These are phyloP conservation scores for Tagetes patula DNA, from an alignment of 129 eudicot genomes.

Conservation along the genomic window DNA sequence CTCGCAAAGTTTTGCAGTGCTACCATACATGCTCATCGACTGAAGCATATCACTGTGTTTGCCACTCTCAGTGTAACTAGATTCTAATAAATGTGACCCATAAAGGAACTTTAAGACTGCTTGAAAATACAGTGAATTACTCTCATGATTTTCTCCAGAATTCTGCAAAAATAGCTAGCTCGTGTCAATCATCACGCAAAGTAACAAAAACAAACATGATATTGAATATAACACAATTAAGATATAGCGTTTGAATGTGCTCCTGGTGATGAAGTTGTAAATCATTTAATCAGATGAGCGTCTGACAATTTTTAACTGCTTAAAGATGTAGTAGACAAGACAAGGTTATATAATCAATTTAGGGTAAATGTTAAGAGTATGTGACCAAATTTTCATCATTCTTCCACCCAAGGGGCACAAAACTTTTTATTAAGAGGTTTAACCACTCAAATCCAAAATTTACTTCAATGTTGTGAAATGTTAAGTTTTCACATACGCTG, in stretches of 20 bases:
- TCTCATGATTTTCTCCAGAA: constrained; percentile 64
- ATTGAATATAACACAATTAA: not conserved
- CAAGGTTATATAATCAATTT: not conserved
- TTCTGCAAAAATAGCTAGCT: constrained; percentile 44
- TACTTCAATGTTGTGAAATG: not conserved
- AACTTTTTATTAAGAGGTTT: not conserved
- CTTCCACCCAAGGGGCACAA: not conserved
- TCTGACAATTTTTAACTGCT: not conserved
- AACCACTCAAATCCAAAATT: not conserved
- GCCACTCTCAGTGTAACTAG: constrained; percentile 48
- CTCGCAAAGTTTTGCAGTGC: constrained; percentile 96
- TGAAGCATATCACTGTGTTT: constrained; percentile 73
- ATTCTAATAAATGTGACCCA: constrained; percentile 82
- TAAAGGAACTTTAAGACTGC: constrained; percentile 92
- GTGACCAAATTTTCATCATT: not conserved
- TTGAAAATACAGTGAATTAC: constrained; percentile 76
- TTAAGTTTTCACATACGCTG: not conserved
- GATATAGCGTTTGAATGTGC: constrained; percentile 8
- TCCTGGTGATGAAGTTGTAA: not conserved
- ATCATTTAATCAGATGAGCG: not conserved
- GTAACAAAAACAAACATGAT: constrained; percentile 13
- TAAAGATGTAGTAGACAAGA: not conserved
- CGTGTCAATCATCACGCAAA: constrained; percentile 7
- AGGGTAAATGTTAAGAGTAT: not conserved
- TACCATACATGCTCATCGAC: constrained; percentile 68